Percentiles rank a stretch among this genome's conserved stretches.
phyloP scores from a whole-genome alignment of 331 rosid species.

The Pyracantha coccinea region DNA sequence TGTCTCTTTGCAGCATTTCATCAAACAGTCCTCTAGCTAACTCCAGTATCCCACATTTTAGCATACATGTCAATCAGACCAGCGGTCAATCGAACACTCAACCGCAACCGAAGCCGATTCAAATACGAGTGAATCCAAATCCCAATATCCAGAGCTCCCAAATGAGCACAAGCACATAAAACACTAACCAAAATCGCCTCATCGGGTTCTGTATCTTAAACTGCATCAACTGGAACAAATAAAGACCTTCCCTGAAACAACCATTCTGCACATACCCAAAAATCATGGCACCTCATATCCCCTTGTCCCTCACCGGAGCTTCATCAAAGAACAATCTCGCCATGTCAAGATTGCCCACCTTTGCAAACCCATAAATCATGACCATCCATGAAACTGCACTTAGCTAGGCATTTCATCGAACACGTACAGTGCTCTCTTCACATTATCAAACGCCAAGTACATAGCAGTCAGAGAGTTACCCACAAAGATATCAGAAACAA shows the following conservation, averaged over 20 bases:
- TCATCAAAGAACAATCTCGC: slow-evolving; percentile 66
- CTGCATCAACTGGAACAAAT: slow-evolving; percentile 56
- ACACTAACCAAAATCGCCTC: slow-evolving; percentile 59
- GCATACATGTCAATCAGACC: slow-evolving; percentile 74
- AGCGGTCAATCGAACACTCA: slow-evolving; percentile 47
- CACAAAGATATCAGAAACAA: slow-evolving; percentile 46
- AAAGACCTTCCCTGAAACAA: slow-evolving; percentile 66
- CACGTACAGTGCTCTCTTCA: slow-evolving; percentile 40
- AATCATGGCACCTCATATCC: slow-evolving; percentile 84
- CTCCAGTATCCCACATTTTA: slow-evolving; percentile 59
- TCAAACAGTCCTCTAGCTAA: slow-evolving; percentile 39
- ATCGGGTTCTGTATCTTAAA: slow-evolving; percentile 37
- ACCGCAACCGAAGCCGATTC: slow-evolving; percentile 20
- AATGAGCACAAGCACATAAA: slow-evolving; percentile 72
- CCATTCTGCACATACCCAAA: slow-evolving; percentile 66
- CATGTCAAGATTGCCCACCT: slow-evolving; percentile 43
- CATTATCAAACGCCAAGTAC: slow-evolving; percentile 30
- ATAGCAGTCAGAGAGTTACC: slow-evolving; percentile 50
- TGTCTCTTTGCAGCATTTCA: slow-evolving; percentile 36
- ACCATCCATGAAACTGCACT: slow-evolving; percentile 61
- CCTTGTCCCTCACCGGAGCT: slow-evolving; percentile 56
- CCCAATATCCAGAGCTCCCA: slow-evolving; percentile 60
- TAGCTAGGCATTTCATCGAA: slow-evolving; percentile 66
- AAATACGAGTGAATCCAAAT: slow-evolving; percentile 55
- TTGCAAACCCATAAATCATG: slow-evolving; percentile 65